Evolutionary conservation across 306 rosid genomes (phyloP).

Genomic region (Dryas octopetala): DNA sequence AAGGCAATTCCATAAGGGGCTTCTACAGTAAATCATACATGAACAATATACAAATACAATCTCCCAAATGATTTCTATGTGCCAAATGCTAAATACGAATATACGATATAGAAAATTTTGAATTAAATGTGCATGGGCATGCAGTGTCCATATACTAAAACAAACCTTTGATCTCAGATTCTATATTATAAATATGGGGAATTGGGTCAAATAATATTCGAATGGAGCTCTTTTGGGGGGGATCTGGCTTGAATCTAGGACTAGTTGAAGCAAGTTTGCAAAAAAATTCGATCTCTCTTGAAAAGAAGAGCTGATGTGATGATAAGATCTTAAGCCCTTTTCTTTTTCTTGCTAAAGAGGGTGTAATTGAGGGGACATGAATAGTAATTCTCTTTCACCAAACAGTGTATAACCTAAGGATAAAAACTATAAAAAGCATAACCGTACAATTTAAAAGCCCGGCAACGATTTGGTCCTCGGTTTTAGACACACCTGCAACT

Average conservation of each 20-base stretch:
- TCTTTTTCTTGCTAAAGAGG: constrained; percentile 36
- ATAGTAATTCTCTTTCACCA: constrained; percentile 38
- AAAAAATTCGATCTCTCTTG: constrained; percentile 27
- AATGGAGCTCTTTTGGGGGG: constrained; percentile 4
- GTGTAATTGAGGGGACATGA: constrained; percentile 29
- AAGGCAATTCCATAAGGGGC: too few relatives aligned
- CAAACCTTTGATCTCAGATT: too few relatives aligned
- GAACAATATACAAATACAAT: too few relatives aligned
- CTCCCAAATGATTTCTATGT: too few relatives aligned
- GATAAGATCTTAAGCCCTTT: constrained; percentile 35
- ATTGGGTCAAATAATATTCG: constrained; percentile 25
- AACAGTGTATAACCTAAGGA: constrained; percentile 43
- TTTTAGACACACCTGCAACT: constrained; percentile 46
- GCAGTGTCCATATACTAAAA: too few relatives aligned
- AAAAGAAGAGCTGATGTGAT: constrained; percentile 58
- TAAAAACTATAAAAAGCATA: constrained; percentile 45
- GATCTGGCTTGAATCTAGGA: constrained; percentile 30
- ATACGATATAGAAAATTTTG: too few relatives aligned
- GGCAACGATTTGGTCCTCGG: constrained; percentile 52
- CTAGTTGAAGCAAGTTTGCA: constrained; percentile 17
- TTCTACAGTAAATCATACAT: too few relatives aligned
- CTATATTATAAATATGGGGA: constrained; percentile 4
- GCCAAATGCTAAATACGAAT: too few relatives aligned
- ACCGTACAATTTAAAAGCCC: constrained; percentile 62
- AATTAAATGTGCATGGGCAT: too few relatives aligned